Evolutionary conservation across 1,284 basidiomycete genomes (phyloP).

Genomic region (Microstroma glucosiphilum): DNA sequence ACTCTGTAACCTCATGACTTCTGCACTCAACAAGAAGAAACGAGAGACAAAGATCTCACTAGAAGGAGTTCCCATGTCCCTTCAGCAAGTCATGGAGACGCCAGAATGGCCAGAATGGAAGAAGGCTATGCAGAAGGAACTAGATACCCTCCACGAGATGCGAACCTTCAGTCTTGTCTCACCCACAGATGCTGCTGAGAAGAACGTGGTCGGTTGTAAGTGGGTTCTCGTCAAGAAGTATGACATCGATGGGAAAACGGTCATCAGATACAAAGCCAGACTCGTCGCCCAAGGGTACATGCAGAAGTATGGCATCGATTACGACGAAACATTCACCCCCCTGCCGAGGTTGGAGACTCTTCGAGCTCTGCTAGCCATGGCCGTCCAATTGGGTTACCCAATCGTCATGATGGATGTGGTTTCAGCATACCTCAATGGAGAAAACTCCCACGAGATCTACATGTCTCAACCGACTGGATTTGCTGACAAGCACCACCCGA

Average conservation of each 20-base stretch:
- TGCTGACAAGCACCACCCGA: neutral
- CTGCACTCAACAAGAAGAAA: too few species aligned
- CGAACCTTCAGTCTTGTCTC: conserved; percentile 1
- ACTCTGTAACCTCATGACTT: too few species aligned
- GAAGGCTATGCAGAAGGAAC: neutral
- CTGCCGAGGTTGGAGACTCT: neutral
- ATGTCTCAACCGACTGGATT: neutral
- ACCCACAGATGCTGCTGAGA: neutral
- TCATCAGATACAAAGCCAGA: neutral
- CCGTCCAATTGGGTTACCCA: neutral
- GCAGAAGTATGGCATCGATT: conserved; percentile 3
- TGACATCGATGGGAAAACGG: neutral
- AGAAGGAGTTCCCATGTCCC: too few species aligned
- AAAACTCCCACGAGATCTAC: neutral
- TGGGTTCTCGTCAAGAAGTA: neutral
- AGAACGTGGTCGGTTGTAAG: neutral
- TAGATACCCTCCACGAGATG: neutral
- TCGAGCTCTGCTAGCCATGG: neutral
- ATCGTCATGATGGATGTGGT: neutral
- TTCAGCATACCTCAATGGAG: neutral
- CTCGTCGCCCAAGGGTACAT: neutral
- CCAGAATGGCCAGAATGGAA: neutral
- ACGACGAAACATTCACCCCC: neutral
- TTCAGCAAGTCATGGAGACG: too few species aligned
- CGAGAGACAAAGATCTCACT: too few species aligned